Base-by-base conservation (phyloP, 495 filamentous ascomycete species). In the Daldinia bambusicola region DNA sequence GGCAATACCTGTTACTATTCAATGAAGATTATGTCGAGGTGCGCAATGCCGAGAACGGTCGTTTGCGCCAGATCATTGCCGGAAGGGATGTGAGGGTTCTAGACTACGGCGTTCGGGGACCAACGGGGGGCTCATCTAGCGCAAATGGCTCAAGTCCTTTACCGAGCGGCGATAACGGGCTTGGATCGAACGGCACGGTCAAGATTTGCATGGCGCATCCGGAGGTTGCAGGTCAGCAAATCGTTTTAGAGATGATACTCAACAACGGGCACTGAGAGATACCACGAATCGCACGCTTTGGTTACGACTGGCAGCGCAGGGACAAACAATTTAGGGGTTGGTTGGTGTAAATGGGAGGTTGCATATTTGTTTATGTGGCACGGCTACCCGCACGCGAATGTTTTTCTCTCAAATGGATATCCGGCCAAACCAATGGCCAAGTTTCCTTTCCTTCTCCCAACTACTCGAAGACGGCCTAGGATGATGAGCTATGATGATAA, bases 141-240 rank as follows among this genome's bases (percentile, higher is more conserved):
- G 30, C 69, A 7, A 73, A 69, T 37, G 66, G 59, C n/a, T 26
- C 63, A 18, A 66, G 56, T 8, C 64, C 55, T 18, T 56, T 73
- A 51, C 57, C 72, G 34, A 66, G 69, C 38, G 64, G 51, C n/a
- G 69, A 69, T 37, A 67, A 62, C 53, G 69, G 74, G 50, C 57
- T 76, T 41, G 82, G 83, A 37, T 82, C 80, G 0, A 81, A 83
- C 71, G 84, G 83, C 56, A 97, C 90, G 2, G 89, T 98, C 60
- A 99, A 99, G 85, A 87, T 99, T 43, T 92, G 91, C 69, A 95
- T 98, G 92, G 93, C 93, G 73, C 95, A 98, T 80, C 95, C 95
- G 1, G 92, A 96, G 79, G 82, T 90, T 64, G 84, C 92, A 53
- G 86, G 91, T 22, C 89, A 86, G 66, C 93, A 97, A 82, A 87